A percentile compares a stretch with the other conserved stretches of the same genome.
phyloP scores from a whole-genome alignment of 2,329 filamentous ascomycete species.

The Xylaria sp. region DNA sequence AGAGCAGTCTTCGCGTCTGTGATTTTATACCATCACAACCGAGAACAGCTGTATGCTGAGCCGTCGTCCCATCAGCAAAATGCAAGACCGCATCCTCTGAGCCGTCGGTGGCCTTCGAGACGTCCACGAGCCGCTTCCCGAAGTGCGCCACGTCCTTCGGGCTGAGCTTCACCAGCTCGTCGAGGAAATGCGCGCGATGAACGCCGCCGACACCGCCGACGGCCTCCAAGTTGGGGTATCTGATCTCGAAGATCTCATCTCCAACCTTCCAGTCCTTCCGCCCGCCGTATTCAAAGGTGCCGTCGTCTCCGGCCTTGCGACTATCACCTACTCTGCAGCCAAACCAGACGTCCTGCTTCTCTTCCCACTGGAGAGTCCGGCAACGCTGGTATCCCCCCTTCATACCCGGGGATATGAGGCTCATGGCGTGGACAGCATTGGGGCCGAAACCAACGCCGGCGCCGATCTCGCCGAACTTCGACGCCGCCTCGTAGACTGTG shows the following conservation, averaged over 20 bases:
- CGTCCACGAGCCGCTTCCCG: slow-evolving; percentile 52
- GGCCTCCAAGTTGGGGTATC: slow-evolving; percentile 32
- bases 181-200: slow-evolving; percentile 55
- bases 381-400: slow-evolving; percentile 47
- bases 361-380: slow-evolving; percentile 44
- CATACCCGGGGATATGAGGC: slow-evolving; percentile 46
- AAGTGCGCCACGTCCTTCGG: slow-evolving; percentile 51
- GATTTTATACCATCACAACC: slow-evolving; percentile 75
- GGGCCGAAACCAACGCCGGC: slow-evolving; percentile 53
- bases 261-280: slow-evolving; percentile 38
- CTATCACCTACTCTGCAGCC: slow-evolving; percentile 42
- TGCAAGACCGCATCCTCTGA: slow-evolving; percentile 43
- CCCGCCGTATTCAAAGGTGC: slow-evolving; percentile 38
- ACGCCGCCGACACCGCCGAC: slow-evolving; percentile 41
- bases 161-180: slow-evolving; percentile 54
- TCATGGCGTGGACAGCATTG: slow-evolving; percentile 51
- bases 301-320: slow-evolving; percentile 39
- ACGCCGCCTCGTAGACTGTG: slow-evolving; percentile 53
- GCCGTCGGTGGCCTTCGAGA: slow-evolving; percentile 43
- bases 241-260: slow-evolving; percentile 42
- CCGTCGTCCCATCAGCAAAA: slow-evolving; percentile 56
- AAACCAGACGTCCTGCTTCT: slow-evolving; percentile 45
- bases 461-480: slow-evolving; percentile 52
- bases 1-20: slow-evolving; percentile 61
- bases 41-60: slow-evolving; percentile 58